phyloP scores from a whole-genome alignment of 1,139 yeast genomes.

The Meyerozyma carpophila region DNA sequence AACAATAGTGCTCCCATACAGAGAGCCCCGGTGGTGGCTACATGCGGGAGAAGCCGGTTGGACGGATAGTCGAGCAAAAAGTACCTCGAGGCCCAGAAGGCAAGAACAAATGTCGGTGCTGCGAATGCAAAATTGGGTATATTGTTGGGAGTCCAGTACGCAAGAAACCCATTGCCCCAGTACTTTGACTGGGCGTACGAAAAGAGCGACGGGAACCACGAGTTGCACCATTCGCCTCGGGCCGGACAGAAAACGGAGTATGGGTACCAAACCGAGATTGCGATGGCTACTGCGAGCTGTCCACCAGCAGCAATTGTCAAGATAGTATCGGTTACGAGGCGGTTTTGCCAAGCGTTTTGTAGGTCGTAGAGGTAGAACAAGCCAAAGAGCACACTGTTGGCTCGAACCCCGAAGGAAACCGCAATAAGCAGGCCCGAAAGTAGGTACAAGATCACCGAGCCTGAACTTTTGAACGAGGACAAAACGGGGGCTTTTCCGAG shows the following conservation, averaged over 20 bases:
- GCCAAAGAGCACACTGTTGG: conserved; percentile 76
- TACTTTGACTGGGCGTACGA: conserved; percentile 73
- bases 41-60: conserved; percentile 23
- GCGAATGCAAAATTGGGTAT: conserved; percentile 83
- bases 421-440: conserved; percentile 58
- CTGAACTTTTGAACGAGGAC: conserved; percentile 10
- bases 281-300: conserved; percentile 42
- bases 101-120: conserved; percentile 52
- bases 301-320: conserved; percentile 49
- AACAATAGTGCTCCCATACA: conserved; percentile 49
- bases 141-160: conserved; percentile 77
- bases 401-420: conserved; percentile 56
- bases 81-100: conserved; percentile 23
- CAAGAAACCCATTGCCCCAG: conserved; percentile 80
- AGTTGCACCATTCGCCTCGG: conserved; percentile 75
- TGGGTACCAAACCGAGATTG: conserved; percentile 47
- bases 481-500: conserved; percentile 15
- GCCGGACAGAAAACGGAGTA: conserved; percentile 60
- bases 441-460: conserved; percentile 24
- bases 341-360: conserved; percentile 12
- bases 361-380: conserved; percentile 58
- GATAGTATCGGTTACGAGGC: conserved; percentile 8
- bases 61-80: conserved; percentile 32
- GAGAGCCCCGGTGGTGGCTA: conserved; percentile 36
- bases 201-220: conserved; percentile 55